phyloP scores from a whole-genome alignment of 2,329 filamentous ascomycete species.

The Fragosphaeria purpurea region DNA sequence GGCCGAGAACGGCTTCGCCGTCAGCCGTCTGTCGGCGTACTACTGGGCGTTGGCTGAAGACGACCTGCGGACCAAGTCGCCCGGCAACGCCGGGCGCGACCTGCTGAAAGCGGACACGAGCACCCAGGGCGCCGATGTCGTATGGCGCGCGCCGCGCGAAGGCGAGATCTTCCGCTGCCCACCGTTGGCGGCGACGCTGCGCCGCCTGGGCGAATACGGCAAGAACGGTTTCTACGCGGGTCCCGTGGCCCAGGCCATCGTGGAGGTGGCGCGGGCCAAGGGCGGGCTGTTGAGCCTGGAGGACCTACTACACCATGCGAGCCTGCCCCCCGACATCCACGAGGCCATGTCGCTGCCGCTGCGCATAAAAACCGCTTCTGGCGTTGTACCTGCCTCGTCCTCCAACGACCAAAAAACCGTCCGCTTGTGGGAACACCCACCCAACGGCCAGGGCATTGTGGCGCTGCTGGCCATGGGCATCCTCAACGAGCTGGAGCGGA shows the following conservation, averaged over 20 bases:
- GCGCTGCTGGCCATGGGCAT: slow-evolving; percentile 88
- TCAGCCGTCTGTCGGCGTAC: slow-evolving; percentile 55
- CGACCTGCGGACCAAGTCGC: slow-evolving; percentile 43
- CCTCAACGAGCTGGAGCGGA: slow-evolving; percentile 69
- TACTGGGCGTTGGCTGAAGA: slow-evolving; percentile 18
- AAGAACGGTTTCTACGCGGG: slow-evolving; percentile 86
- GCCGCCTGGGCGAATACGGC: slow-evolving; percentile 62
- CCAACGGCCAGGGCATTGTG: slow-evolving; percentile 90
- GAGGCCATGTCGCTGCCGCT: slow-evolving; percentile 64
- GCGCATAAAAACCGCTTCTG: slow-evolving; percentile 52
- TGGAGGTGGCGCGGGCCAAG: slow-evolving; percentile 62
- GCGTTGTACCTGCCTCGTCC: slow-evolving; percentile 28
- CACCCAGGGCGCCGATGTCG: slow-evolving; percentile 45
- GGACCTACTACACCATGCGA: slow-evolving; percentile 65
- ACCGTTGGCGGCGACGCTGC: slow-evolving; percentile 68
- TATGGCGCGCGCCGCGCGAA: slow-evolving; percentile 57
- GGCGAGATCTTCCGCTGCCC: slow-evolving; percentile 84
- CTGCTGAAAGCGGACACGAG: slow-evolving; percentile 70
- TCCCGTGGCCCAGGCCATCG: slow-evolving; percentile 64
- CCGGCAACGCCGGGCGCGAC: slow-evolving; percentile 61
- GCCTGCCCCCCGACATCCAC: slow-evolving; percentile 13
- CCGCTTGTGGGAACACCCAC: slow-evolving; percentile 86
- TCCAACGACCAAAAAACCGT: slow-evolving; percentile 66
- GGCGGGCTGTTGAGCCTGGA: slow-evolving; percentile 70
- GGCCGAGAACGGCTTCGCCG: slow-evolving; percentile 76